phyloP scores from a whole-genome alignment of 2,329 filamentous ascomycete species.

The Neopestalotiopsis rosae region DNA sequence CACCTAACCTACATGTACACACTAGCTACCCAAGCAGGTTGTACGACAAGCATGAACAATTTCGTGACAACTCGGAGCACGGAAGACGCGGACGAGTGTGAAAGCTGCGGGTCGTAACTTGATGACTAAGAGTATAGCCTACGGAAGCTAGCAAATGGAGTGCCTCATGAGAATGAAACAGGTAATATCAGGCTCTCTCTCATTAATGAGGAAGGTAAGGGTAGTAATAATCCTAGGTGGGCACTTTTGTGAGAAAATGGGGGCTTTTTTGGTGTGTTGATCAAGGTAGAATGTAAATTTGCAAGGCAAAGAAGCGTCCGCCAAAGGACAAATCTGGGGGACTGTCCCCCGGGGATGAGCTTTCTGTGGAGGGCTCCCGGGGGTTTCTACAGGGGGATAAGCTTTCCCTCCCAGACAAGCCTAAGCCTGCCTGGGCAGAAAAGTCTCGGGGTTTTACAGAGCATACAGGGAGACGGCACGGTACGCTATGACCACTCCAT shows the following conservation, averaged over 20 bases:
- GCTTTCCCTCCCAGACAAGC: background rate
- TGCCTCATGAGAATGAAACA: background rate
- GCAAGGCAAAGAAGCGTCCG: background rate
- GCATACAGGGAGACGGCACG: no score
- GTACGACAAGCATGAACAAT: background rate
- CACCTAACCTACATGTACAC: no score
- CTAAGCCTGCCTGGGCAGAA: background rate
- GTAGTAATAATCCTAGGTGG: no score
- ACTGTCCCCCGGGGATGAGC: background rate
- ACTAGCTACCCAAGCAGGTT: no score
- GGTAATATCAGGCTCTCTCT: background rate
- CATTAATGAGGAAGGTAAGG: no score
- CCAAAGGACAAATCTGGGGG: background rate
- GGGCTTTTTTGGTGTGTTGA: background rate
- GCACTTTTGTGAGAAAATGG: background rate
- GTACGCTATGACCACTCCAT: background rate
- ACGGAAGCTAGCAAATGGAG: background rate
- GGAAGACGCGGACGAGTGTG: background rate
- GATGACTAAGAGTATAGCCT: slow-evolving; percentile 1
- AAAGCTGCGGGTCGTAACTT: background rate
- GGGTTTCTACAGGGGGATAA: background rate
- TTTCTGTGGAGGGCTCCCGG: no score
- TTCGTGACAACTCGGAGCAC: background rate
- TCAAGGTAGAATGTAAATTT: background rate
- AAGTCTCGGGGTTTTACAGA: no score